Conservation (phyloP, 208 protist genomes). For the Leishmania martiniquensis region DNA sequence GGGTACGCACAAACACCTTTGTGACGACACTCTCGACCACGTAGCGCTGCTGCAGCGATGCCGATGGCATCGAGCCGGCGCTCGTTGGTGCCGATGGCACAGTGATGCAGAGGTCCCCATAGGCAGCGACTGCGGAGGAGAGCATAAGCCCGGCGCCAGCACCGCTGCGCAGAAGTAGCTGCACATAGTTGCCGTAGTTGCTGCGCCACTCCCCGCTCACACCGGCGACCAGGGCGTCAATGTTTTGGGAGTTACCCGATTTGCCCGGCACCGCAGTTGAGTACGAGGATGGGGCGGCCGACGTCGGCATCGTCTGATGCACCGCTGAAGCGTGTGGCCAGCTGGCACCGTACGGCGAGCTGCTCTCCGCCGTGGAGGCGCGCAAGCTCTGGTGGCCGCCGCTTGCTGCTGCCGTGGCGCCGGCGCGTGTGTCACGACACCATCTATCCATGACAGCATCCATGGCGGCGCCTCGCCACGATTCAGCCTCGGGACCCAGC, state of each 20-base stretch:
- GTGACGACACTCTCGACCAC: constrained; percentile 56
- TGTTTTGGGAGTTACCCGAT: neutral
- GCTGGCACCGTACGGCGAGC: neutral
- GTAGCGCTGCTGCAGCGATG: constrained; percentile 5
- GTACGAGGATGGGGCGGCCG: neutral
- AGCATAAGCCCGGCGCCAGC: neutral
- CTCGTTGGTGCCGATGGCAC: neutral
- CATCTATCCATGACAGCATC: constrained; percentile 19
- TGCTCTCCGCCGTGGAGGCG: neutral
- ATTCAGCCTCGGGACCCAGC: neutral
- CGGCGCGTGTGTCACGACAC: constrained; percentile 26
- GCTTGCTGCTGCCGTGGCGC: neutral
- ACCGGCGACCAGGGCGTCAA: constrained; percentile 20
- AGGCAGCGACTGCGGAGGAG: neutral
- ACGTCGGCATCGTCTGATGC: neutral
- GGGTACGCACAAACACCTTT: constrained; percentile 73
- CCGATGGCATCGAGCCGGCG: neutral
- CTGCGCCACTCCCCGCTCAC: constrained; percentile 25
- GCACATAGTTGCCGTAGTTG: constrained; percentile 34
- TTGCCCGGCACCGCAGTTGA: neutral
- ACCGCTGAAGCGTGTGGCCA: neutral
- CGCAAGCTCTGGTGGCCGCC: neutral
- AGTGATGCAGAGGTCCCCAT: neutral
- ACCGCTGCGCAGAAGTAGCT: constrained; percentile 19
- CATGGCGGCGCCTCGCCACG: neutral